phyloP scores from a whole-genome alignment of 805 yeast genomes.

The Ascoidea tarda region DNA sequence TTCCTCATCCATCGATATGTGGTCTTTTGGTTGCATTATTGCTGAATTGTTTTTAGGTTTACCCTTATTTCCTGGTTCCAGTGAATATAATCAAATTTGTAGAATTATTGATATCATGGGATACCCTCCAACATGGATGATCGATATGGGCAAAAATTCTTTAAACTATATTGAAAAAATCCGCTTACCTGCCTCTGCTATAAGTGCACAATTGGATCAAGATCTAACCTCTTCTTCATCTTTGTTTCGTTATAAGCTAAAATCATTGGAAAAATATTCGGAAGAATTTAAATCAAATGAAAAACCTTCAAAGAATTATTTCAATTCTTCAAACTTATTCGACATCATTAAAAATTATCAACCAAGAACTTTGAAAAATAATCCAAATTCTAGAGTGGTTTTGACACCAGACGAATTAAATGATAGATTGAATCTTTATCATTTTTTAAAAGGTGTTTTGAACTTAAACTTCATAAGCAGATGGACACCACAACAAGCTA shows the following conservation, averaged over 20 bases:
- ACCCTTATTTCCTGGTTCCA: conserved; percentile 89
- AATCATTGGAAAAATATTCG: conserved; percentile 36
- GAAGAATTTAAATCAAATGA: conserved; percentile 32
- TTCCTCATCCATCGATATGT: conserved; percentile 87
- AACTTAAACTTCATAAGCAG: conserved; percentile 86
- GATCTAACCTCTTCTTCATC: not conserved
- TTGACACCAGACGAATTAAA: conserved; percentile 55
- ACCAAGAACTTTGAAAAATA: conserved; percentile 5
- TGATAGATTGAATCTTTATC: conserved; percentile 58
- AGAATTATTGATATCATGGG: conserved; percentile 78
- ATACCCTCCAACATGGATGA: conserved; percentile 89
- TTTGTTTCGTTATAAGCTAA: conserved; percentile 21
- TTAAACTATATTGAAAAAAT: conserved; percentile 46
- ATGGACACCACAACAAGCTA: conserved; percentile 95
- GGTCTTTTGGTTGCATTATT: conserved; percentile 92
- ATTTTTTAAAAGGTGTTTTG: conserved; percentile 65
- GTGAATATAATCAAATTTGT: conserved; percentile 81
- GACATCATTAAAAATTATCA: conserved; percentile 73
- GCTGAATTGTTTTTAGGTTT: conserved; percentile 85
- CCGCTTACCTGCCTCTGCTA: conserved; percentile 9
- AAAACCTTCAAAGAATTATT: conserved; percentile 76
- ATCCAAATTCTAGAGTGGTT: not conserved
- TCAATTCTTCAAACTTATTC: conserved; percentile 45
- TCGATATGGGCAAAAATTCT: conserved; percentile 86
- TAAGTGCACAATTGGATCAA: conserved; percentile 11